phyloP scores from a whole-genome alignment of 495 filamentous ascomycete species.

The Aspergillus cavernicola region DNA sequence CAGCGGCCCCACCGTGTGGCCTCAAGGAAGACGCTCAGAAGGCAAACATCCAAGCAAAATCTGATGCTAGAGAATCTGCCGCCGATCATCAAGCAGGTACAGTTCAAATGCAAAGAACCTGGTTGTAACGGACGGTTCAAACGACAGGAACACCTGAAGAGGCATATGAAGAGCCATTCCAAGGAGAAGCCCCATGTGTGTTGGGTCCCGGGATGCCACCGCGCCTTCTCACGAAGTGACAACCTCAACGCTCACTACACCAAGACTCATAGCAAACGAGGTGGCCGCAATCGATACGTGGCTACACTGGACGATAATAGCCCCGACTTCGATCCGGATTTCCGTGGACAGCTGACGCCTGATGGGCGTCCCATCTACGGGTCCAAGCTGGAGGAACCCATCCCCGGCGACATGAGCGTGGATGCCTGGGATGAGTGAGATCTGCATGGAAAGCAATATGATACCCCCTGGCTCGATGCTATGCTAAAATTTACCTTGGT shows the following conservation, averaged over 20 bases:
- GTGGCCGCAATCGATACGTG: conserved; percentile 46
- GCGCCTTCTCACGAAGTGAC: conserved; percentile 44
- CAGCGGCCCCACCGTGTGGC: conserved; percentile 32
- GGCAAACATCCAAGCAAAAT: conserved; percentile 37
- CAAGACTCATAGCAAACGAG: conserved; percentile 49
- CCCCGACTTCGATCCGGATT: conserved; percentile 43
- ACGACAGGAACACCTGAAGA: conserved; percentile 61
- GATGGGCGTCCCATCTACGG: conserved; percentile 43
- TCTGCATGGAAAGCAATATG: conserved; percentile 19
- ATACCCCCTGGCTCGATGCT: conserved; percentile 21
- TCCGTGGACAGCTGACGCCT: conserved; percentile 42
- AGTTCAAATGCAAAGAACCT: conserved; percentile 47
- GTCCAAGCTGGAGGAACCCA: conserved; percentile 38
- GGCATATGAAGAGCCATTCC: conserved; percentile 59
- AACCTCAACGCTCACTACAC: conserved; percentile 49
- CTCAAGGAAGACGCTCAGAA: conserved; percentile 35
- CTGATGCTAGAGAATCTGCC: conserved; percentile 41
- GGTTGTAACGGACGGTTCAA: conserved; percentile 53
- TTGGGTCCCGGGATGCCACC: conserved; percentile 45
- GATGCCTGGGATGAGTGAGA: conserved; percentile 36
- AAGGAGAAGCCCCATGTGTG: conserved; percentile 51
- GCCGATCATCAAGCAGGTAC: conserved; percentile 41
- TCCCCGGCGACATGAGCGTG: conserved; percentile 33
- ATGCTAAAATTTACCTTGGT: conserved; percentile 21
- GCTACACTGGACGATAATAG: conserved; percentile 46